These are phyloP conservation scores for Paracorniculantispora psalliotae DNA, from an alignment of 2,329 filamentous ascomycete genomes.

Conservation along the genomic window DNA sequence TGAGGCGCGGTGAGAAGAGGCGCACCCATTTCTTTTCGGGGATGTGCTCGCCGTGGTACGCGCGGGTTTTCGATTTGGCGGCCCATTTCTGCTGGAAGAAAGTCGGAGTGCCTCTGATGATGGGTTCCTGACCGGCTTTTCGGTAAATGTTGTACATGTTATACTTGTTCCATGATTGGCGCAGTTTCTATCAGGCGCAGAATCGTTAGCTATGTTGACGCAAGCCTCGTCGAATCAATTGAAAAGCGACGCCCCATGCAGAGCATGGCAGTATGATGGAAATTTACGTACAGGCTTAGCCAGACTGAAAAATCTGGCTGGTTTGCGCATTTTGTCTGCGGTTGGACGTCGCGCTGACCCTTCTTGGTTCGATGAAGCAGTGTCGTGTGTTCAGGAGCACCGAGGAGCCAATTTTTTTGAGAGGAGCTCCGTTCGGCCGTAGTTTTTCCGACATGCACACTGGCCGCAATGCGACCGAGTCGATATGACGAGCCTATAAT, in stretches of 20 bases:
- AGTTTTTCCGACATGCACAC: slow-evolving; percentile 26
- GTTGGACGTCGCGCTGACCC: slow-evolving; percentile 22
- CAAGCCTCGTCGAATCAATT: not conserved
- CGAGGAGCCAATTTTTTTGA: slow-evolving; percentile 25
- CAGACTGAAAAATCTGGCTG: slow-evolving; percentile 60
- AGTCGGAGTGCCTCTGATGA: slow-evolving; percentile 45
- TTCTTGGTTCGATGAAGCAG: not conserved
- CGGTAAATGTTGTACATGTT: slow-evolving; percentile 82
- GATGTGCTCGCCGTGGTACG: slow-evolving; percentile 93
- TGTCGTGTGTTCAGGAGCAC: slow-evolving; percentile 13
- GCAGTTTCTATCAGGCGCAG: slow-evolving; percentile 64
- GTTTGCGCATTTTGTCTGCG: slow-evolving; percentile 46
- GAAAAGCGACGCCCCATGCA: not conserved
- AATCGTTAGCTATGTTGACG: not conserved
- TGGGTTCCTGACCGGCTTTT: slow-evolving; percentile 27
- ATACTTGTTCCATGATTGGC: slow-evolving; percentile 96
- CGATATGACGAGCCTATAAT: no score
- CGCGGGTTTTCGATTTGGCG: slow-evolving; percentile 76
- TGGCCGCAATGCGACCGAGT: no score
- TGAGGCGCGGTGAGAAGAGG: slow-evolving; percentile 80
- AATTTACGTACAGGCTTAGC: slow-evolving; percentile 54
- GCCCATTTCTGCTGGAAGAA: slow-evolving; percentile 99
- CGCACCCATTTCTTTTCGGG: slow-evolving; percentile 89
- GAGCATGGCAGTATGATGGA: not conserved
- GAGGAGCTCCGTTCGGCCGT: slow-evolving; percentile 16